A percentile compares a stretch with the other conserved stretches of the same genome.
Conservation (phyloP, 2,329 filamentous ascomycete species). For the Dothistroma pini region DNA sequence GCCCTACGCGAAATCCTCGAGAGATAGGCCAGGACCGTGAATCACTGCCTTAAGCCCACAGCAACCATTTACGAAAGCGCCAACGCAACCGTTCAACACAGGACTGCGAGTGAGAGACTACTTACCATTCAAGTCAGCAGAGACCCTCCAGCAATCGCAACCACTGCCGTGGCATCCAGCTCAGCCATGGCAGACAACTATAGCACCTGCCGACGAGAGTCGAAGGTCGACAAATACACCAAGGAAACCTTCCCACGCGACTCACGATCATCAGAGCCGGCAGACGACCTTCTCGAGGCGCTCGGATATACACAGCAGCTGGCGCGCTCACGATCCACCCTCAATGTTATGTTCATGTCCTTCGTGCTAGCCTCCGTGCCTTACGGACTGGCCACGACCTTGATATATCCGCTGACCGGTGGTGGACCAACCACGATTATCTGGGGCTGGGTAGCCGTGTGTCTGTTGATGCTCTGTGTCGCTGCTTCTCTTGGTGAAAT, state of each 20-base stretch:
- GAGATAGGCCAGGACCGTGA: constrained; percentile 7
- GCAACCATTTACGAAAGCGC: constrained; percentile 14
- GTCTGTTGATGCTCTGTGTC: constrained; percentile 67
- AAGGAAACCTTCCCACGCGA: constrained; percentile 11
- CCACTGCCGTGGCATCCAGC: constrained; percentile 7
- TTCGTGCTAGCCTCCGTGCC: constrained; percentile 73
- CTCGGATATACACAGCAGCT: constrained; percentile 66
- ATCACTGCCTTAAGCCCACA: constrained; percentile 11
- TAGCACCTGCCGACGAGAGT: constrained; percentile 15
- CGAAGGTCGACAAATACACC: constrained; percentile 13
- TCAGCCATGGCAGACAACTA: constrained; percentile 16
- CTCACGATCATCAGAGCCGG: constrained; percentile 37
- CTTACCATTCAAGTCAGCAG: constrained; percentile 15
- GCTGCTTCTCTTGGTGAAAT: constrained; percentile 69
- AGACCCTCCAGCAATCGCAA: constrained; percentile 2
- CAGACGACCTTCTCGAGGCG: constrained; percentile 60
- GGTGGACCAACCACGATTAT: constrained; percentile 67
- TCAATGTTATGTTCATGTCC: constrained; percentile 70
- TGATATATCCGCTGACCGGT: constrained; percentile 63
- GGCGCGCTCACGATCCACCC: constrained; percentile 61
- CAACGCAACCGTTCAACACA: constrained; percentile 8
- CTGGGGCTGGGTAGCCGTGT: constrained; percentile 68
- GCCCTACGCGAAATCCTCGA: constrained; percentile 6
- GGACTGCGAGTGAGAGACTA: constrained; percentile 7
- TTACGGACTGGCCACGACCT: constrained; percentile 67